These are phyloP conservation scores for Prunus yedoensis DNA, from an alignment of 331 rosid genomes.

Conservation along the genomic window DNA sequence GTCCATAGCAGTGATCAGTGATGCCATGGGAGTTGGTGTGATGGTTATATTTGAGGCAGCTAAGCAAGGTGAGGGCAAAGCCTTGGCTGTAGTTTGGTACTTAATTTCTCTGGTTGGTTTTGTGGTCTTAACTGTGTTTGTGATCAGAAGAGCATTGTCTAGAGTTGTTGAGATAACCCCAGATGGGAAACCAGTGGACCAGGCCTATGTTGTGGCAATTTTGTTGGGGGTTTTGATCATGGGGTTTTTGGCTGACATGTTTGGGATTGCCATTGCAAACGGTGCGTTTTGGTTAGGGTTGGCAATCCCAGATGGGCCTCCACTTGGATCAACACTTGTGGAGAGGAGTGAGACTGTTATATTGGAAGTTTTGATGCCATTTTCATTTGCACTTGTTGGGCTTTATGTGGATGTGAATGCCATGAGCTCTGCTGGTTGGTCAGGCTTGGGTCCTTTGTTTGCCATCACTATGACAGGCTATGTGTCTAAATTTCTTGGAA, in stretches of 20 bases:
- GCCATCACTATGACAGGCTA: slow-evolving; percentile 40
- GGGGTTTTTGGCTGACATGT: slow-evolving; percentile 53
- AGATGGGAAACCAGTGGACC: slow-evolving; percentile 48
- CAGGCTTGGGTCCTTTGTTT: slow-evolving; percentile 44
- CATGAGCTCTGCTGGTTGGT: slow-evolving; percentile 42
- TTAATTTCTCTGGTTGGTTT: slow-evolving; percentile 22
- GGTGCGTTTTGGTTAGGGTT: slow-evolving; percentile 74
- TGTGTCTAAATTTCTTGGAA: slow-evolving; percentile 35
- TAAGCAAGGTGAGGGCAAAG: slow-evolving; percentile 34
- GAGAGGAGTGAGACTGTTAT: slow-evolving; percentile 41
- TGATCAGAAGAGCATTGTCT: slow-evolving; percentile 25
- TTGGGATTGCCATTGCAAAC: slow-evolving; percentile 57
- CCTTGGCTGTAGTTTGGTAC: slow-evolving; percentile 40
- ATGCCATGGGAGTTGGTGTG: slow-evolving; percentile 21
- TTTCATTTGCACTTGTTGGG: slow-evolving; percentile 57
- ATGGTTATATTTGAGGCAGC: slow-evolving; percentile 53
- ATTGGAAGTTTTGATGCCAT: slow-evolving; percentile 54
- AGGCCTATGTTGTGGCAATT: slow-evolving; percentile 34
- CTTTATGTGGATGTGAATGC: slow-evolving; percentile 36
- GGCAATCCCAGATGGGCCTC: slow-evolving; percentile 68
- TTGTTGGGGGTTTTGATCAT: slow-evolving; percentile 39
- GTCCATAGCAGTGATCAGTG: slow-evolving; percentile 50
- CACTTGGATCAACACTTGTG: slow-evolving; percentile 52
- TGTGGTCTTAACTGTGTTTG: neutral
- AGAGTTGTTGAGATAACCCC: slow-evolving; percentile 44